phyloP scores from a whole-genome alignment of 345 rosid species.

The Populus nigra region DNA sequence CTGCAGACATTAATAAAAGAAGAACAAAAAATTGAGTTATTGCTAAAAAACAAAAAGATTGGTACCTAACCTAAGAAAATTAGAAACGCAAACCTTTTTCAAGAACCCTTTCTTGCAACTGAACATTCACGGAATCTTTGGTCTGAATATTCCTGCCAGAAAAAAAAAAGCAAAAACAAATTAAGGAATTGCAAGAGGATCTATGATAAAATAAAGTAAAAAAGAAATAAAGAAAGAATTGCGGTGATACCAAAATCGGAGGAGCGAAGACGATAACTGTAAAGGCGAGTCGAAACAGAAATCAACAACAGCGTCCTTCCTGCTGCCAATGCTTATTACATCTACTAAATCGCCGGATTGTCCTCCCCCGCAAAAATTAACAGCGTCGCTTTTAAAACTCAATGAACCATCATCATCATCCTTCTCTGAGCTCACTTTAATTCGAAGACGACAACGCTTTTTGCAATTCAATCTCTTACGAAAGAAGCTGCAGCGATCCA shows the following conservation, averaged over 20 bases:
- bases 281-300: constrained; percentile 71
- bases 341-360: constrained; percentile 39
- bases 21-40: not conserved
- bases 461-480: not conserved
- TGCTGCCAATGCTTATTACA: constrained; percentile 75
- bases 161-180: not conserved
- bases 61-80: not conserved
- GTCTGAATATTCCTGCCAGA: constrained; percentile 54
- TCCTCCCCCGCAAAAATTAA: constrained; percentile 7
- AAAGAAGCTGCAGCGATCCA: not conserved
- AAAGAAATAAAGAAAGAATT: not conserved
- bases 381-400: constrained; percentile 4
- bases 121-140: constrained; percentile 46
- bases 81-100: constrained; percentile 41
- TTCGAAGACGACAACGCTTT: not conserved
- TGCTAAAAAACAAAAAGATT: not conserved
- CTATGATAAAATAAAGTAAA: not conserved
- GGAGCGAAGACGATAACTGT: constrained; percentile 39
- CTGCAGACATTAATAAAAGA: constrained; percentile 39
- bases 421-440: constrained; percentile 25
- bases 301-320: constrained; percentile 71
- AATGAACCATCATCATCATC: not conserved
- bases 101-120: constrained; percentile 53
- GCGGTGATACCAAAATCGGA: constrained; percentile 67
- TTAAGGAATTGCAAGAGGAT: not conserved